Base-by-base conservation (phyloP, 768 basidiomycete species). In the Agaricus bisporus region DNA sequence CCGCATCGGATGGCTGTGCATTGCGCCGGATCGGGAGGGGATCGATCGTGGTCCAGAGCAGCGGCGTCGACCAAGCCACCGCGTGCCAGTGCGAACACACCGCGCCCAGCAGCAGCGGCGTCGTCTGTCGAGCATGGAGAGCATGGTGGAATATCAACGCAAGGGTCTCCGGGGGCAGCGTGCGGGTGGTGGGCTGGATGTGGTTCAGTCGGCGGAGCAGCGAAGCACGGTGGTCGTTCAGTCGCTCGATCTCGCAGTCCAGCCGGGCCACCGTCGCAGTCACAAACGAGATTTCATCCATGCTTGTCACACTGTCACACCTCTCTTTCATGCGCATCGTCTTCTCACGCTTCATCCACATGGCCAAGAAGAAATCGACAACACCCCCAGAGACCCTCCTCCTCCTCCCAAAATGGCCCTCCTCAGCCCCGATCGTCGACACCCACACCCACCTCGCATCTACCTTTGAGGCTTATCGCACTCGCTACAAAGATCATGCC, bases 401-500 rank as follows among this genome's bases (percentile, higher is more conserved):
- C 5, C 58, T 75, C 12, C 63, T 75, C 6, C 74, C 77, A 12
- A 56, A 64, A 18, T 66, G 65, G 12, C 71, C 70, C 2, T 65
- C 73, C 2, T 48, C 65, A 1, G 51, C 67, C 4, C 61, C 71
- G 4, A 80, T 93, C 59, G 73, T 92, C 15, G 91, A 94, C 68
- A 93, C 91, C 0, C 91, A 94, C 69, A 90, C 88, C 0, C 91
- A 93, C 61, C 70, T 93, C n/a, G 73, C 84, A 8, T 80, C 86
- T 0, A 94, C 91, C 0, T 93, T 79, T 59, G 72, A 75, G 1
- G 61, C 72, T 15, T 93, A 92, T 64, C 72, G 74, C 28, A 63
- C 60, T 36, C 81, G 79, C 50, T 94, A 91, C 65, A 80, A 76
- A 22, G 66, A 74, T 49, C 74, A 78, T 58, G 61, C 69, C 8